Evolutionary conservation across 345 rosid genomes (phyloP).

Genomic region (Boechera stricta): DNA sequence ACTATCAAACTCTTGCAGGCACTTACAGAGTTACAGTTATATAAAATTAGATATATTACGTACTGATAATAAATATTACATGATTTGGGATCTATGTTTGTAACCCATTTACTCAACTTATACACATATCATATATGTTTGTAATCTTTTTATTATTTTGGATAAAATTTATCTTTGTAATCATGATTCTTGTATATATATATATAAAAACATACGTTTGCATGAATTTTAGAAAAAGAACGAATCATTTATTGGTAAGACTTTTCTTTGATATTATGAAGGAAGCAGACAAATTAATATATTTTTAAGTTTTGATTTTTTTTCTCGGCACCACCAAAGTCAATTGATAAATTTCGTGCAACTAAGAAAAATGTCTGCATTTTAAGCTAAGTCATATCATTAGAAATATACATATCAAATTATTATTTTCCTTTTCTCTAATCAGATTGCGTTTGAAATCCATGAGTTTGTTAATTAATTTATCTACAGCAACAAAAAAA

Average conservation of each 20-base stretch:
- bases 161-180: not conserved
- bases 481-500: not conserved
- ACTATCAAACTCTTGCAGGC: not conserved
- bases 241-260: conserved; percentile 10
- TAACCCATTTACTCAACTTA: not conserved
- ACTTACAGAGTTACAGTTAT: not conserved
- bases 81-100: not conserved
- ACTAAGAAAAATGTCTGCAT: conserved; percentile 15
- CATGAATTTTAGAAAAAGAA: not conserved
- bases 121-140: not conserved
- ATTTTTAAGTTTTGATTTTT: not conserved
- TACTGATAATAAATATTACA: not conserved
- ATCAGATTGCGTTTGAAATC: not conserved
- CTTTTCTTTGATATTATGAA: conserved; percentile 25
- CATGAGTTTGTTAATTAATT: conserved; percentile 8
- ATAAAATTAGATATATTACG: not conserved
- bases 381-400: not conserved
- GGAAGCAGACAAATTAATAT: not conserved
- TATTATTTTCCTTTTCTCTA: conserved; percentile 10
- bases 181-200: not conserved
- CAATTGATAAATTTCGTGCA: conserved; percentile 24
- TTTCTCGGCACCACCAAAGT: conserved; percentile 5
- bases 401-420: not conserved
- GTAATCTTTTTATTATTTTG: not conserved
- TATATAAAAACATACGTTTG: not conserved